Conservation (phyloP, 75 land plant species). For the Isoetes taiwanensis region DNA sequence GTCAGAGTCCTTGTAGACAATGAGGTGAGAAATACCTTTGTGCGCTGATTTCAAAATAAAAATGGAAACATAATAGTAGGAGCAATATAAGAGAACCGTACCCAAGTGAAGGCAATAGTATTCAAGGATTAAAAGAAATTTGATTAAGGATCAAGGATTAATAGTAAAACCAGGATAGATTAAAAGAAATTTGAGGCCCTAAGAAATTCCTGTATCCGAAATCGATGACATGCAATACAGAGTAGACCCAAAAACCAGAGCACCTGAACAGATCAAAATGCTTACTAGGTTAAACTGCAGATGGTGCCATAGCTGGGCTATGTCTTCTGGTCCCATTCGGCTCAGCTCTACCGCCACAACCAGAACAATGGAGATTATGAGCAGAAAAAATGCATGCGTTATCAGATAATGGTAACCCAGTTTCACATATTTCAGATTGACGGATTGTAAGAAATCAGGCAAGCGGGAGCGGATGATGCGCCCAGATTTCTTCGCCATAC, state of each 20-base stretch:
- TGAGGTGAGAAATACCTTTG: no score
- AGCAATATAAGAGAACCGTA: no score
- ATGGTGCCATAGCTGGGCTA: background rate
- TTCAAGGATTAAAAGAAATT: no score
- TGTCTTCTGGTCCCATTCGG: background rate
- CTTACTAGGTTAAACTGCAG: background rate
- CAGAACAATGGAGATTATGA: background rate
- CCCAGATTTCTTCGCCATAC: no score
- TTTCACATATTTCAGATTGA: conserved; percentile 1
- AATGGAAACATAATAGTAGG: no score
- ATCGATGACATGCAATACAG: conserved; percentile 2
- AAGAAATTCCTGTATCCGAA: no score
- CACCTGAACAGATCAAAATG: background rate
- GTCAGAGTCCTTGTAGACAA: no score
- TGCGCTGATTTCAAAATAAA: no score
- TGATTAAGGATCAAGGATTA: no score
- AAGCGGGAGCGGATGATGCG: background rate
- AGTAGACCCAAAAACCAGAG: background rate
- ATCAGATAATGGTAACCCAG: conserved; percentile 2
- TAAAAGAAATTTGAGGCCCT: no score
- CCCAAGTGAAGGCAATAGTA: no score
- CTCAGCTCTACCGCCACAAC: background rate
- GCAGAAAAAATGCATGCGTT: background rate
- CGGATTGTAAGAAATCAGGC: conserved; percentile 3
- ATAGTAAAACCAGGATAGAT: no score